Conservation (phyloP, 371 early-diverging fungal genomes). For the Haplosporangium sp. region DNA sequence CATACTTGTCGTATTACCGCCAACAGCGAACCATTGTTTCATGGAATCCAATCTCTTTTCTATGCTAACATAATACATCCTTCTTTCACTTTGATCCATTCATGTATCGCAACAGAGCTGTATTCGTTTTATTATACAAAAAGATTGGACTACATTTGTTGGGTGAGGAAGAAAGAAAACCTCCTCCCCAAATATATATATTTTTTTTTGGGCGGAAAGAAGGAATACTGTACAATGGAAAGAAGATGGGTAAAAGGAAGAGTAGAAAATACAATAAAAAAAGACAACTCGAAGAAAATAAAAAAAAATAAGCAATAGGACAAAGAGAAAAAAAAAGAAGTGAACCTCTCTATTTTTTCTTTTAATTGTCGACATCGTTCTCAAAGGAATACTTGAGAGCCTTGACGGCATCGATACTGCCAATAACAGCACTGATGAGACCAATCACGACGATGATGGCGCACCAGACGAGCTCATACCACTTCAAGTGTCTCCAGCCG, state of each 20-base stretch:
- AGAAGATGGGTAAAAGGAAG: not conserved
- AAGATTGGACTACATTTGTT: no score
- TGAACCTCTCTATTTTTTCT: no score
- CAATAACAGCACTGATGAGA: slow-evolving; percentile 77
- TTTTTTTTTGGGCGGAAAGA: not conserved
- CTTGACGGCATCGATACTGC: slow-evolving; percentile 75
- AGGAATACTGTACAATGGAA: not conserved
- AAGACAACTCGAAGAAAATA: not conserved
- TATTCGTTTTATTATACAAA: no score
- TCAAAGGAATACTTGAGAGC: slow-evolving; percentile 20
- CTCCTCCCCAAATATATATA: no score
- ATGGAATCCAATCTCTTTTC: no score
- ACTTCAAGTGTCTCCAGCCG: slow-evolving; percentile 67
- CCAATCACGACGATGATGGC: slow-evolving; percentile 71
- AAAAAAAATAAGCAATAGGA: not conserved
- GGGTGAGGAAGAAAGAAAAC: no score
- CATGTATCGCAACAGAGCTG: no score
- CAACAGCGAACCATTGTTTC: no score
- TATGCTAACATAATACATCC: no score
- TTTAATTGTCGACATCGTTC: slow-evolving; percentile 7
- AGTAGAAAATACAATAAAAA: no score
- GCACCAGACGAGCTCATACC: slow-evolving; percentile 72
- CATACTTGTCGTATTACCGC: no score
- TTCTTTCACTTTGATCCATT: no score
- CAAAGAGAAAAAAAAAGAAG: not conserved